These are phyloP conservation scores for Cutaneotrichosporon spelunceum DNA, from an alignment of 1,284 basidiomycete genomes.

Conservation along the genomic window DNA sequence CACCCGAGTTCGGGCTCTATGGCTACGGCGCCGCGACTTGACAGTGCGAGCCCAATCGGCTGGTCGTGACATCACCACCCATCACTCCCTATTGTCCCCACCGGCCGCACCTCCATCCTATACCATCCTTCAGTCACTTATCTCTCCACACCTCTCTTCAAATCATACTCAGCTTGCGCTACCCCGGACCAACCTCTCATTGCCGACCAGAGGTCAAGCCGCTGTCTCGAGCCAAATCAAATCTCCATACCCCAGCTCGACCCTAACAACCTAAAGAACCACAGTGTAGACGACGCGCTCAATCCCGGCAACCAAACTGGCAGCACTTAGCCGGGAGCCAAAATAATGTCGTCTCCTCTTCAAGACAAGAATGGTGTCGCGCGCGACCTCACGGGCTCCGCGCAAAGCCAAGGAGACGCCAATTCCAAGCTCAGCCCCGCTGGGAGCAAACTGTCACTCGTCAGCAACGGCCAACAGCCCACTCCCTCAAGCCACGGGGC, in stretches of 20 bases:
- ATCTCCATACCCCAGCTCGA: constrained; percentile 15
- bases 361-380: constrained; percentile 5
- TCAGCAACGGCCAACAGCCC: not conserved
- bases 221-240: not conserved
- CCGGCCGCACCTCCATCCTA: not conserved
- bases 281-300: not conserved
- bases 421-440: not conserved
- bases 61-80: constrained; percentile 2
- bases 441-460: not conserved
- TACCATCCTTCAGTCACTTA: not conserved
- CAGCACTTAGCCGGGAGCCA: not conserved
- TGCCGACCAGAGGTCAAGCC: not conserved
- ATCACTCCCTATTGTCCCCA: not conserved
- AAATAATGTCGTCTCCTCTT: constrained; percentile 6
- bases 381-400: not conserved
- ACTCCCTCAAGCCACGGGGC: not conserved
- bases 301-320: not conserved
- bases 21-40: not conserved
- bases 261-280: constrained; percentile 3
- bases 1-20: not conserved
- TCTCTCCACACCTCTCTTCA: not conserved
- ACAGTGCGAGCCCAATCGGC: not conserved
- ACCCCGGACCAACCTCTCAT: not conserved
- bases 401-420: not conserved
- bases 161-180: too few relatives aligned